phyloP scores from a whole-genome alignment of 2,329 filamentous ascomycete species.

The Hypoxylon sp. region DNA sequence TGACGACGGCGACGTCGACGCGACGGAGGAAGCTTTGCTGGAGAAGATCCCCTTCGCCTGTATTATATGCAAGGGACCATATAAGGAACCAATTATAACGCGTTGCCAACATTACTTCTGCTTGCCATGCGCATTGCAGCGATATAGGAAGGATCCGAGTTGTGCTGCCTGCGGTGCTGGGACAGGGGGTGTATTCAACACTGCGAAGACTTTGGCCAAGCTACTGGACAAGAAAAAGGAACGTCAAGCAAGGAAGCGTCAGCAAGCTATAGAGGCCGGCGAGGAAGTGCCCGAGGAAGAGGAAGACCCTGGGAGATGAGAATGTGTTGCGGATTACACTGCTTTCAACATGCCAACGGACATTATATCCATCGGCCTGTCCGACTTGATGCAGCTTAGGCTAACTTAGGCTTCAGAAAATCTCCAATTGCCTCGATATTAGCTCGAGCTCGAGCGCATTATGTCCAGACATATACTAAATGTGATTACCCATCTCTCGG shows the following conservation, averaged over 20 bases:
- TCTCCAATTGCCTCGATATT: not conserved
- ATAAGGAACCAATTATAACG: slow-evolving; percentile 84
- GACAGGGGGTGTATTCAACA: slow-evolving; percentile 91
- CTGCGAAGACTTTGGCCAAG: slow-evolving; percentile 84
- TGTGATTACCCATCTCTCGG: not conserved
- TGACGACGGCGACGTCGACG: slow-evolving; percentile 60
- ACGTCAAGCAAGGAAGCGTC: slow-evolving; percentile 68
- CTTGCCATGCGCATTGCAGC: slow-evolving; percentile 84
- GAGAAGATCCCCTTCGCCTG: slow-evolving; percentile 91
- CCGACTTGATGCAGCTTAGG: not conserved
- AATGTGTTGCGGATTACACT: not conserved
- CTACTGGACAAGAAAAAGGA: slow-evolving; percentile 80
- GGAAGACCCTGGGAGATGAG: slow-evolving; percentile 48
- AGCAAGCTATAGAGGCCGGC: slow-evolving; percentile 63
- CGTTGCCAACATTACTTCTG: slow-evolving; percentile 98
- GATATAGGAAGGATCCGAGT: slow-evolving; percentile 86
- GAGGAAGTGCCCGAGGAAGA: slow-evolving; percentile 63
- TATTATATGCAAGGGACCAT: slow-evolving; percentile 83
- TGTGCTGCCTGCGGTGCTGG: slow-evolving; percentile 88
- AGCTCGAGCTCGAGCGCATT: not conserved
- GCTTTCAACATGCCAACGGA: too few species aligned
- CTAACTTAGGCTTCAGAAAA: not conserved
- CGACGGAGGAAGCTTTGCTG: slow-evolving; percentile 76
- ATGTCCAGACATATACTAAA: not conserved
- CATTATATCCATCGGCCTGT: slow-evolving; percentile 3